A percentile compares a stretch with the other conserved stretches of the same genome.
These are phyloP conservation scores for Fusarium cyanostomum DNA, from an alignment of 2,329 filamentous ascomycete genomes.

Conservation along the genomic window DNA sequence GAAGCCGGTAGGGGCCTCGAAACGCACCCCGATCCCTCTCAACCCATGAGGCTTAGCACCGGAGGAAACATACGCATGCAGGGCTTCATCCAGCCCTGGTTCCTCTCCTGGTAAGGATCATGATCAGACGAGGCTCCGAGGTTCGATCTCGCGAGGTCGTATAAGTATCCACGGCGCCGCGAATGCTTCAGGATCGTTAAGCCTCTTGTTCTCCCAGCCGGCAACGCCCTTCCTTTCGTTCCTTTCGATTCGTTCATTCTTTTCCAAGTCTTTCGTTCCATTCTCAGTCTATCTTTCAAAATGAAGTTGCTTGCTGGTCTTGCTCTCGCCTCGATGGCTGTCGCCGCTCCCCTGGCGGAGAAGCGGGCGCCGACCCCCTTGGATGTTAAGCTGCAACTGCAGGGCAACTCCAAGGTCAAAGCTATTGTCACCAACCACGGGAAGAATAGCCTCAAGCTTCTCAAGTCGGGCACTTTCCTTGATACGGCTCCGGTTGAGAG, in stretches of 20 bases:
- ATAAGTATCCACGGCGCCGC: conserved; percentile 28
- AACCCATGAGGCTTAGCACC: conserved; percentile 5
- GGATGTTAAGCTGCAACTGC: conserved; percentile 57
- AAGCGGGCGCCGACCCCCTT: conserved; percentile 53
- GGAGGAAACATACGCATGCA: conserved; percentile 18
- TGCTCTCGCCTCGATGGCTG: conserved; percentile 40
- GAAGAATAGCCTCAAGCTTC: conserved; percentile 57
- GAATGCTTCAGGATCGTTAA: conserved; percentile 1
- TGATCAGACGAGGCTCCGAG: conserved; percentile 10
- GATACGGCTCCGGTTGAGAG: conserved; percentile 64
- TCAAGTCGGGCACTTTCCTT: conserved; percentile 64
- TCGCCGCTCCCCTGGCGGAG: conserved; percentile 36
- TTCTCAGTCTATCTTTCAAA: conserved; percentile 26
- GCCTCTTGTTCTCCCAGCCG: conserved; percentile 1
- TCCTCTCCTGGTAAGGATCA: background rate
- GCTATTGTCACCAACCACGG: conserved; percentile 64
- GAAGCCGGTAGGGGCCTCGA: conserved; percentile 4
- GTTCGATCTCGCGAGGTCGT: background rate
- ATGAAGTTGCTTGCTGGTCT: conserved; percentile 44
- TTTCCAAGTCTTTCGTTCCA: conserved; percentile 24
- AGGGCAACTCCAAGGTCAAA: conserved; percentile 63
- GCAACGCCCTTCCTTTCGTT: conserved; percentile 4
- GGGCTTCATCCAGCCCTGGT: background rate
- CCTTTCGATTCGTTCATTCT: conserved; percentile 5
- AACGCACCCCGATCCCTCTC: conserved; percentile 20